Conservation (phyloP, 164 flowering plant genomes). For the Protea cynaroides region DNA sequence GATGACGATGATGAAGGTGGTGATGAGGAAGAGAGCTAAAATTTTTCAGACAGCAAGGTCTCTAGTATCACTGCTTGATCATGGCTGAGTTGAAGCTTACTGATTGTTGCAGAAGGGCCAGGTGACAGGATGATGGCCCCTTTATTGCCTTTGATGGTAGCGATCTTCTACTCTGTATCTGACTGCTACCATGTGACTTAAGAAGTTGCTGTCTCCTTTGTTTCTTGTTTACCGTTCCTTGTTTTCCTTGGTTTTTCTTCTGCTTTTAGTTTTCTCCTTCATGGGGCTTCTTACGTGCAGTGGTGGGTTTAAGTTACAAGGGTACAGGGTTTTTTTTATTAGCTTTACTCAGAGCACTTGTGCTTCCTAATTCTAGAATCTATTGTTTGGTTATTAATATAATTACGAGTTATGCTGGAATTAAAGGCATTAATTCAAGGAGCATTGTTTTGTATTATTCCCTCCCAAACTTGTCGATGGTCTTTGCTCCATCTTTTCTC, state of each 20-base stretch:
- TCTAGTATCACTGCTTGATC: conserved; percentile 7
- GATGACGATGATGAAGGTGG: conserved; percentile 35
- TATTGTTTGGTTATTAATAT: not conserved
- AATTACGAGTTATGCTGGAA: too few species aligned
- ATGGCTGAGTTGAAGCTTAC: conserved; percentile 23
- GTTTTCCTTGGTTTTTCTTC: not conserved
- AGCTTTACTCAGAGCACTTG: not conserved
- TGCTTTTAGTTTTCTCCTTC: not conserved
- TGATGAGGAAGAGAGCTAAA: conserved; percentile 28
- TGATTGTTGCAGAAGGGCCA: conserved; percentile 11
- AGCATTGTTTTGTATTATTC: too few species aligned
- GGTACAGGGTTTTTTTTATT: not conserved
- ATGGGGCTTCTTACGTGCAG: not conserved
- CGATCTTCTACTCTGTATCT: conserved; percentile 3
- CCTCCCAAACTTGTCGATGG: too few species aligned
- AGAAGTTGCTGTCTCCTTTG: not conserved
- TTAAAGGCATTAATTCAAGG: too few species aligned
- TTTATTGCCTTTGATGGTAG: not conserved
- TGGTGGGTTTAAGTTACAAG: not conserved
- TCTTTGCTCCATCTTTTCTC: too few species aligned
- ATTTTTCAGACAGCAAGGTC: not conserved
- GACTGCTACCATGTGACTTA: not conserved
- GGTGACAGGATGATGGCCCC: conserved; percentile 1
- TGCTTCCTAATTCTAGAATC: not conserved
- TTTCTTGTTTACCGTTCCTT: not conserved